Conservation (phyloP, 2,329 filamentous ascomycete species). For the Parafenestella ontariensis region DNA sequence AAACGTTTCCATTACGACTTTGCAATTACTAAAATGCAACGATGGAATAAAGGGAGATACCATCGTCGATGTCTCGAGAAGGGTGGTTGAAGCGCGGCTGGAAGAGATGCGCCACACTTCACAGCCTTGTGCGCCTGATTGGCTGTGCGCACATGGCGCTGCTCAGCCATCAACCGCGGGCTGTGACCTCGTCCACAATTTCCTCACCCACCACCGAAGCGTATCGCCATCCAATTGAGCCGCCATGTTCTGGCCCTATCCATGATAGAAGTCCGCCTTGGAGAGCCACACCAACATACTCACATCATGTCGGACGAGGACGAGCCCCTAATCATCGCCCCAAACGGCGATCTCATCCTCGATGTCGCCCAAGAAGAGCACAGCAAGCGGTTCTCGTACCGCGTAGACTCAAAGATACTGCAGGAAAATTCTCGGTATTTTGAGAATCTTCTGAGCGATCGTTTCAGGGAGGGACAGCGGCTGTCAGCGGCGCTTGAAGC, state of each 20-base stretch:
- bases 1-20: too few relatives aligned
- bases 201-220: constrained; percentile 12
- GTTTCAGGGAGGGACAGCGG: constrained; percentile 68
- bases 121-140: neutral
- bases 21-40: neutral
- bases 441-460: constrained; percentile 68
- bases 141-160: neutral
- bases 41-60: neutral
- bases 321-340: constrained; percentile 59
- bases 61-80: neutral
- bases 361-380: constrained; percentile 71
- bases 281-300: constrained; percentile 4
- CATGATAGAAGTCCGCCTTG: constrained; percentile 47
- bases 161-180: constrained; percentile 4
- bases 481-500: constrained; percentile 61
- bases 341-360: constrained; percentile 70
- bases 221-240: constrained; percentile 16
- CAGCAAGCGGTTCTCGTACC: constrained; percentile 63
- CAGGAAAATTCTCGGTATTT: constrained; percentile 74
- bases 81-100: neutral
- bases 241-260: constrained; percentile 60
- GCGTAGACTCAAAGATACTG: constrained; percentile 65
- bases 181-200: constrained; percentile 14
- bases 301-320: constrained; percentile 34
- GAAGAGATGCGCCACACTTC: neutral